Base-by-base conservation (phyloP, 257 asterid genomes). In the Vinca minor region DNA sequence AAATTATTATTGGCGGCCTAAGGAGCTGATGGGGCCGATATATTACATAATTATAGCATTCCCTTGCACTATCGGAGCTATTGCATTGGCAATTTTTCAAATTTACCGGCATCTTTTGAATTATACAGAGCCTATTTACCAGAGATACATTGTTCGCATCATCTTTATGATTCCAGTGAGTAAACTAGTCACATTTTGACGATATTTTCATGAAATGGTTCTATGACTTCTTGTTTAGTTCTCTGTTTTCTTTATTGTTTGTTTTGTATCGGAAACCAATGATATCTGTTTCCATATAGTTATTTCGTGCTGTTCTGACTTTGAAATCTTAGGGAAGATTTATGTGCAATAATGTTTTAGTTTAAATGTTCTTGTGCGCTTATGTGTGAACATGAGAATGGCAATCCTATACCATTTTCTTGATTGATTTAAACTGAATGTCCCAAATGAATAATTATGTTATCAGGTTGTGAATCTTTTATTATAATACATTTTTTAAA, bases 101-200 rank as follows among this genome's bases (percentile, higher is more conserved):
- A 89, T 93, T 68, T 81, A 93, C 83, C 77, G 86, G 50, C 99
- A 93, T 76, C 88, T 93, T 15, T 70, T 89, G 85, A 93, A 93
- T 78, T 93, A 93, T 67, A 93, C 99, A 0, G 99, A 89, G 78
- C 99, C 97, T 25, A 85, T 87, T 1, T 93, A 75, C 74, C 99
- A 93, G 85, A 77, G 99, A 79, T 89, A 80, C 73, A 93, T 93
- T 55, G 97, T 93, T 65, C 99, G 99, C 48, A 93, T 93, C 69
- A 86, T 93, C 76, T 93, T 93, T 69, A 93, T 93, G 99, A 95
- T 93, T 74, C 99, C 97, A 44, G 99, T 93, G 71, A 93, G 99
- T 81, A n/a, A 49, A 36, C 52, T 55, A 11, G n/a, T 17, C 17
- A 35, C n/a, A 36, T 28, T 9, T 62, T 26, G 3, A 3, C 39